phyloP scores from a whole-genome alignment of 441 rosid genomes.

The Corymbia citriodora region DNA sequence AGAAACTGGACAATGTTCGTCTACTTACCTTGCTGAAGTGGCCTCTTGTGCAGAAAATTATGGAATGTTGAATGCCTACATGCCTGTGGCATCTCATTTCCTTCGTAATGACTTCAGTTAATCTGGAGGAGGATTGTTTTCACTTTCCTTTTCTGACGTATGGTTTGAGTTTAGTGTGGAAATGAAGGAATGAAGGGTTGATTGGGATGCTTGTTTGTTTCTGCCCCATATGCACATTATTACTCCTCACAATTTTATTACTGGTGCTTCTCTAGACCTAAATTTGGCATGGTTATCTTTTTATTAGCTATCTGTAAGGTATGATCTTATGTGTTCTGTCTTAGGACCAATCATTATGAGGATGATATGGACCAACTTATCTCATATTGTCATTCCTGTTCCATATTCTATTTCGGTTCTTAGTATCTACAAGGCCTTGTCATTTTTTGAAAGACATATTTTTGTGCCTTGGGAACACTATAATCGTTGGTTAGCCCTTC shows the following conservation, averaged over 20 bases:
- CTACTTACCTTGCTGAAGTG: neutral
- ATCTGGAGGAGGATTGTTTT: neutral
- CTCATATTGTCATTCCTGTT: neutral
- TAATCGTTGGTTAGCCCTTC: neutral
- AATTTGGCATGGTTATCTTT: neutral
- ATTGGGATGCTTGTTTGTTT: neutral
- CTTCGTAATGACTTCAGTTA: neutral
- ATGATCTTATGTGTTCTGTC: neutral
- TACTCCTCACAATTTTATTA: neutral
- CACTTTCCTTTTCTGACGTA: neutral
- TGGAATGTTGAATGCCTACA: neutral
- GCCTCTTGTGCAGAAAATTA: neutral
- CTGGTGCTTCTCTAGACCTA: neutral
- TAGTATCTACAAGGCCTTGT: neutral
- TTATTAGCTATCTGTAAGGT: neutral
- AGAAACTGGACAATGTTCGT: neutral
- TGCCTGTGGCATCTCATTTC: neutral
- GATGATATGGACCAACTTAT: neutral
- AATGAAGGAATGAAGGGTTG: neutral
- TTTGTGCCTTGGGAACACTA: neutral
- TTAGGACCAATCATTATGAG: neutral
- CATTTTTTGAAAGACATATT: neutral
- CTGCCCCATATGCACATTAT: neutral
- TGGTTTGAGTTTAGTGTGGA: neutral
- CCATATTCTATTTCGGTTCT: neutral